Percentiles rank a stretch among this genome's conserved stretches.
Conservation (phyloP, 1,284 basidiomycete species). For the Lentinula novae-zelandiae region DNA sequence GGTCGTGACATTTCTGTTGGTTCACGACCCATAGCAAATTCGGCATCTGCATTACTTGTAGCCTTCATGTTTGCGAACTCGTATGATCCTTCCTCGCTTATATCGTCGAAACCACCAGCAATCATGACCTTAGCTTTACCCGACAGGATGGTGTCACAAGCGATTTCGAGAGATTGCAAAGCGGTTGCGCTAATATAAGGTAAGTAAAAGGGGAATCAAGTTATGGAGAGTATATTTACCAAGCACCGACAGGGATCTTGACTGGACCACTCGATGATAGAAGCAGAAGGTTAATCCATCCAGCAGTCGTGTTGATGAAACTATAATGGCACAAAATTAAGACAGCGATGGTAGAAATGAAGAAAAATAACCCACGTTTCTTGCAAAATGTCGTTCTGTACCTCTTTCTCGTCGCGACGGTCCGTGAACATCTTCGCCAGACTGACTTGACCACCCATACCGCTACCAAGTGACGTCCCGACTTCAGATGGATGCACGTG, state of each 20-base stretch:
- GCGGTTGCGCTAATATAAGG: constrained; percentile 75
- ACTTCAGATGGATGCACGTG: constrained; percentile 96
- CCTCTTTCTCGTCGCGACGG: constrained; percentile 93
- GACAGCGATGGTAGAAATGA: constrained; percentile 2
- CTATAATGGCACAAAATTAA: constrained; percentile 32
- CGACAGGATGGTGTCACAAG: constrained; percentile 90
- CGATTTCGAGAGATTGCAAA: constrained; percentile 96
- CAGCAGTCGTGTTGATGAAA: constrained; percentile 97
- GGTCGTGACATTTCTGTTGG: constrained; percentile 98
- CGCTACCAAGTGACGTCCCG: constrained; percentile 88
- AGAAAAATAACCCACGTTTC: constrained; percentile 72
- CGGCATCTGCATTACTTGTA: constrained; percentile 93
- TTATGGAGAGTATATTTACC: constrained; percentile 45
- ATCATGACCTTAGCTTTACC: constrained; percentile 99
- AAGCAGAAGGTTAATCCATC: constrained; percentile 94
- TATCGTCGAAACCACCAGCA: constrained; percentile 97
- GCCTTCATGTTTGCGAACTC: constrained; percentile 99
- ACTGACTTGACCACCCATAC: constrained; percentile 94
- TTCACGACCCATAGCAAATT: constrained; percentile 98
- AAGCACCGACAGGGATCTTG: constrained; percentile 98
- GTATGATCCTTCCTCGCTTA: constrained; percentile 95
- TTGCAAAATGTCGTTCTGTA: constrained; percentile 97
- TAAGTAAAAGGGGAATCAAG: background rate
- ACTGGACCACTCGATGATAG: constrained; percentile 95
- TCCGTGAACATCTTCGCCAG: constrained; percentile 98